Conservation (phyloP, 257 asterid species). For the Rehmannia glutinosa region DNA sequence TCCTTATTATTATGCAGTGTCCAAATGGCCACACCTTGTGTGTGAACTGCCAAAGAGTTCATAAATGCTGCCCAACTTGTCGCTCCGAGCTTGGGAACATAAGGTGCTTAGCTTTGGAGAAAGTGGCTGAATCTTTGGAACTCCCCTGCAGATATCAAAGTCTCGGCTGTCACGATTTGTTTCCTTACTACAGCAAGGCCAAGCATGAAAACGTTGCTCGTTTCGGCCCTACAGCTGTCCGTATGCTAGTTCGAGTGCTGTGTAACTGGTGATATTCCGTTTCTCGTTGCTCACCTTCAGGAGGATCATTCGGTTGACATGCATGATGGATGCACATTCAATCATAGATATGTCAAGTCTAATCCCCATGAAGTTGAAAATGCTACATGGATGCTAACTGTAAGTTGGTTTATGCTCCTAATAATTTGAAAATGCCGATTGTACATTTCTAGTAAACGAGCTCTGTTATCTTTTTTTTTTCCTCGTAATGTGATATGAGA, state of each 20-base stretch:
- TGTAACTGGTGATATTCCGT: constrained; percentile 58
- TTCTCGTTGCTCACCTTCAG: constrained; percentile 62
- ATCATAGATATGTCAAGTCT: constrained; percentile 76
- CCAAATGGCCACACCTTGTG: constrained; percentile 88
- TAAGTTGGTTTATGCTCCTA: constrained; percentile 34
- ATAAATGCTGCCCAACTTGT: constrained; percentile 68
- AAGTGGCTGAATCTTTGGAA: constrained; percentile 70
- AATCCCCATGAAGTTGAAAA: constrained; percentile 70
- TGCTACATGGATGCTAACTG: constrained; percentile 94
- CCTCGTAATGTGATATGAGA: not conserved
- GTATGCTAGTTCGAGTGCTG: constrained; percentile 73
- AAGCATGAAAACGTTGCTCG: constrained; percentile 66
- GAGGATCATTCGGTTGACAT: constrained; percentile 86
- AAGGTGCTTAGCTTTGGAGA: constrained; percentile 84
- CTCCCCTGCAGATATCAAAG: constrained; percentile 71
- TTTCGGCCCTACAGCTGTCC: constrained; percentile 84
- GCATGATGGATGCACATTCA: constrained; percentile 82
- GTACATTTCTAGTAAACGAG: too few species aligned
- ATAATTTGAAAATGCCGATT: not conserved
- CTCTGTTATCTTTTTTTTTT: too few species aligned
- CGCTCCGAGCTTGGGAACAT: constrained; percentile 61
- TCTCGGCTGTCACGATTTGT: constrained; percentile 59
- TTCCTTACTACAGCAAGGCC: constrained; percentile 57
- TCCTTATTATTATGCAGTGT: constrained; percentile 49
- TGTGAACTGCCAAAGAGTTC: constrained; percentile 57